phyloP scores from a whole-genome alignment of 257 asterid genomes.

The Fraxinus americana region DNA sequence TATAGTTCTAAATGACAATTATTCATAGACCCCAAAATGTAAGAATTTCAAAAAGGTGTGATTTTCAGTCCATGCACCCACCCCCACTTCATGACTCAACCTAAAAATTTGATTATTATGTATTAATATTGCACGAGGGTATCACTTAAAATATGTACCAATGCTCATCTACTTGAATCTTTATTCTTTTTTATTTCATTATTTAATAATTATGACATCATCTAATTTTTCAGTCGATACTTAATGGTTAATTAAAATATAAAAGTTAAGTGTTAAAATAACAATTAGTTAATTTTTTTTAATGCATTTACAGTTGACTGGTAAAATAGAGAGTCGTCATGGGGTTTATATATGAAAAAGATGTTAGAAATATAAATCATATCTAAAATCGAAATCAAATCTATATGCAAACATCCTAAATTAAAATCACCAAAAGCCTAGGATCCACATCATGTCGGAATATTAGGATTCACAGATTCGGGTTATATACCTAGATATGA shows the following conservation, averaged over 20 bases:
- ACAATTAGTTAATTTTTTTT: slow-evolving; percentile 18
- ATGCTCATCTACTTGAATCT: slow-evolving; percentile 17
- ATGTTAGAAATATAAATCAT: too few species aligned
- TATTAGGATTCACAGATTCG: too few species aligned
- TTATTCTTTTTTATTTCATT: too few species aligned
- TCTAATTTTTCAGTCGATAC: neutral
- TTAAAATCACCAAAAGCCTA: too few species aligned
- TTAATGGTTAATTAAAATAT: too few species aligned
- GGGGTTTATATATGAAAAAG: too few species aligned
- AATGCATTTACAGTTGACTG: slow-evolving; percentile 1
- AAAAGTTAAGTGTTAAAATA: slow-evolving; percentile 14
- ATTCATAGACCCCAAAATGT: neutral
- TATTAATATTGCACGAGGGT: slow-evolving; percentile 35
- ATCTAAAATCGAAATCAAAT: too few species aligned
- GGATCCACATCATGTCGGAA: too few species aligned
- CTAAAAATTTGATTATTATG: neutral
- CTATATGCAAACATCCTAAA: too few species aligned
- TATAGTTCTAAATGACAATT: neutral
- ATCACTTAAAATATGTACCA: slow-evolving; percentile 17
- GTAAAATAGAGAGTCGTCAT: too few species aligned
- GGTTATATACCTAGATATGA: too few species aligned
- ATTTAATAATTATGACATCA: neutral
- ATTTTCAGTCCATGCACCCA: neutral
- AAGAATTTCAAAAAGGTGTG: neutral
- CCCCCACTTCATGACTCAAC: neutral